These are phyloP conservation scores for Phanerochaete carnosa DNA, from an alignment of 768 basidiomycete genomes.

Conservation along the genomic window DNA sequence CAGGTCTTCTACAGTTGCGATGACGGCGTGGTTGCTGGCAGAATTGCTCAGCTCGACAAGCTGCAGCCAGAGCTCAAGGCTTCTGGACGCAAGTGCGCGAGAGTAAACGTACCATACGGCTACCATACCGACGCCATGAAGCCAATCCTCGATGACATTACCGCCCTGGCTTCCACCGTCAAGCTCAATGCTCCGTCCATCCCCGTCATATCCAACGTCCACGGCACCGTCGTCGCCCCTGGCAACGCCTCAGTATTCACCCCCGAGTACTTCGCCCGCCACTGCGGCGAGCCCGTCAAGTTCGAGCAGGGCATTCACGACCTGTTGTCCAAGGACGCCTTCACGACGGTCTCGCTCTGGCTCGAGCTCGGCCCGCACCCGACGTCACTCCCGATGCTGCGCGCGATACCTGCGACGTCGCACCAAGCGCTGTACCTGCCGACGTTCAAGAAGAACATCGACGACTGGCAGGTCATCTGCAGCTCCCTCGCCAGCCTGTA, in stretches of 20 bases:
- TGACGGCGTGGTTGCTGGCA: conserved; percentile 61
- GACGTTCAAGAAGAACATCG: conserved; percentile 45
- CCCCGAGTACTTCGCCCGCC: conserved; percentile 51
- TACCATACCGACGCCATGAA: conserved; percentile 66
- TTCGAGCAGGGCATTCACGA: conserved; percentile 51
- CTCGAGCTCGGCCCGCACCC: conserved; percentile 69
- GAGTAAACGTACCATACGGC: conserved; percentile 56
- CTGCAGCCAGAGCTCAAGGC: conserved; percentile 42
- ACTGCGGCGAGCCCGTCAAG: conserved; percentile 55
- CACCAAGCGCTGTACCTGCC: conserved; percentile 36
- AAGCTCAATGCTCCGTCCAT: conserved; percentile 46
- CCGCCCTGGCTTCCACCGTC: conserved; percentile 35
- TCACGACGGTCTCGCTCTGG: conserved; percentile 45
- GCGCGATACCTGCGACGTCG: background rate
- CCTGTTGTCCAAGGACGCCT: conserved; percentile 31
- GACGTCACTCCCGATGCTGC: conserved; percentile 53
- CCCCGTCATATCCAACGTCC: conserved; percentile 61
- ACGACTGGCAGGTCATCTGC: conserved; percentile 44
- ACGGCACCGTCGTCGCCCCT: conserved; percentile 48
- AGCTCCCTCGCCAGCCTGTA: conserved; percentile 49
- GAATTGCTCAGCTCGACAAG: conserved; percentile 36
- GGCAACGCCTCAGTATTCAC: conserved; percentile 49
- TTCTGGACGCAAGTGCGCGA: conserved; percentile 33
- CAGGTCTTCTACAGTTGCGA: conserved; percentile 26
- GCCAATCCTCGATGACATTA: conserved; percentile 50